Conservation (phyloP, 2,329 filamentous ascomycete species). For the Lasiodiplodia sp. region DNA sequence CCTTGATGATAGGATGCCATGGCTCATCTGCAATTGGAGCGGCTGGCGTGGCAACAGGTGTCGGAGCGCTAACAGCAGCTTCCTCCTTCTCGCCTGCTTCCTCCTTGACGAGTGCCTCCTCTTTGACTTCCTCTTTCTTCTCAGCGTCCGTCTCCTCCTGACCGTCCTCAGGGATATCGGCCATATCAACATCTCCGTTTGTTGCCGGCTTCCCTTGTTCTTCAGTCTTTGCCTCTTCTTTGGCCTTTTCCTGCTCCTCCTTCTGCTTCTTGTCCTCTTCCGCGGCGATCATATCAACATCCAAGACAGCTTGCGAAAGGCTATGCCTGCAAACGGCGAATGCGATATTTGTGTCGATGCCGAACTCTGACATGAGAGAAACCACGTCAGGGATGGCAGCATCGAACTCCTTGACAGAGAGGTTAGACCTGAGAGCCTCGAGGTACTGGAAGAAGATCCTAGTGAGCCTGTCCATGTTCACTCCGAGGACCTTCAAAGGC, state of each 20-base stretch:
- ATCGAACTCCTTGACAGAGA: constrained; percentile 80
- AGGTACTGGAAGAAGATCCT: constrained; percentile 86
- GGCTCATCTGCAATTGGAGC: constrained; percentile 30
- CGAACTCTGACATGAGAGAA: constrained; percentile 77
- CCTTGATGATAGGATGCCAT: constrained; percentile 75
- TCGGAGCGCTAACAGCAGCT: constrained; percentile 34
- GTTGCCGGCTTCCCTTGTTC: constrained; percentile 33
- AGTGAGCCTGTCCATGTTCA: constrained; percentile 89
- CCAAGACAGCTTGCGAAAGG: constrained; percentile 50
- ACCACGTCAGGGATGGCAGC: constrained; percentile 76
- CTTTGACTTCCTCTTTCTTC: constrained; percentile 36
- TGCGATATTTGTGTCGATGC: constrained; percentile 63
- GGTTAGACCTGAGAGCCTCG: constrained; percentile 82
- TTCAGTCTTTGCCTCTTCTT: constrained; percentile 33
- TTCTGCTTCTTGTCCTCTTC: constrained; percentile 33
- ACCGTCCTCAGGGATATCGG: constrained; percentile 39
- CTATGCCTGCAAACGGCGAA: constrained; percentile 36
- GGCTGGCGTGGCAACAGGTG: constrained; percentile 25
- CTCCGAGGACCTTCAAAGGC: constrained; percentile 87
- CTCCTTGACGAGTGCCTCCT: constrained; percentile 36
- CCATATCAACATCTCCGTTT: constrained; percentile 66
- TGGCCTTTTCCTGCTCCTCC: constrained; percentile 39
- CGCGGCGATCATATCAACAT: constrained; percentile 47
- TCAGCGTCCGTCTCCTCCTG: constrained; percentile 35
- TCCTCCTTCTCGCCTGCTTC: constrained; percentile 36